Conservation (phyloP, 306 rosid genomes). For the Parietaria judaica region DNA sequence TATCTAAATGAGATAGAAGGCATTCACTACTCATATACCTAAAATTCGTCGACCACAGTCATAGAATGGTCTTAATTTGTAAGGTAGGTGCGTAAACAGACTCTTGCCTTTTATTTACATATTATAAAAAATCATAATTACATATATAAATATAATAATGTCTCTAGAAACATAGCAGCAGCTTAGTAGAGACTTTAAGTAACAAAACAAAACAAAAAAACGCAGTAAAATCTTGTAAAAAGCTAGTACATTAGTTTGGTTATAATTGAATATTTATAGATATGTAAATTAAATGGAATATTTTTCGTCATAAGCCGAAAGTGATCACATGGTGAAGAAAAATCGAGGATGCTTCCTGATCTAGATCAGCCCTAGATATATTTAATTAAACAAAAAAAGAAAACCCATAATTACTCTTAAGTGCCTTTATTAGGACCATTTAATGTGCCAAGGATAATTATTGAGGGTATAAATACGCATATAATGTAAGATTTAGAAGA, state of each 20-base stretch:
- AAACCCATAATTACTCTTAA: conserved; percentile 1
- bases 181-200: not conserved
- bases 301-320: conserved; percentile 4
- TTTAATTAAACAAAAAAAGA: not conserved
- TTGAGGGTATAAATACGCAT: not conserved
- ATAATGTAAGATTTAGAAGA: not conserved
- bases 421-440: not conserved
- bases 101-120: not conserved
- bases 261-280: not conserved
- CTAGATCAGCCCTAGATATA: not conserved
- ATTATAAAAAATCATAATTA: no score
- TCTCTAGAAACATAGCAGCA: not conserved
- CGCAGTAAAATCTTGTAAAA: not conserved
- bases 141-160: no score
- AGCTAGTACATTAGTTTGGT: not conserved
- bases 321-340: conserved; percentile 18
- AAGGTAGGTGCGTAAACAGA: not conserved
- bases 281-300: conserved; percentile 1
- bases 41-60: not conserved
- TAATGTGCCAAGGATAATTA: not conserved
- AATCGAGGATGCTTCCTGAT: conserved; percentile 14
- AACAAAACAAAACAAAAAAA: not conserved
- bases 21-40: no score
- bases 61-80: conserved; percentile 6
- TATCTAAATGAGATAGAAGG: no score